Conservation (phyloP, 306 rosid genomes). For the Fagus crenata region DNA sequence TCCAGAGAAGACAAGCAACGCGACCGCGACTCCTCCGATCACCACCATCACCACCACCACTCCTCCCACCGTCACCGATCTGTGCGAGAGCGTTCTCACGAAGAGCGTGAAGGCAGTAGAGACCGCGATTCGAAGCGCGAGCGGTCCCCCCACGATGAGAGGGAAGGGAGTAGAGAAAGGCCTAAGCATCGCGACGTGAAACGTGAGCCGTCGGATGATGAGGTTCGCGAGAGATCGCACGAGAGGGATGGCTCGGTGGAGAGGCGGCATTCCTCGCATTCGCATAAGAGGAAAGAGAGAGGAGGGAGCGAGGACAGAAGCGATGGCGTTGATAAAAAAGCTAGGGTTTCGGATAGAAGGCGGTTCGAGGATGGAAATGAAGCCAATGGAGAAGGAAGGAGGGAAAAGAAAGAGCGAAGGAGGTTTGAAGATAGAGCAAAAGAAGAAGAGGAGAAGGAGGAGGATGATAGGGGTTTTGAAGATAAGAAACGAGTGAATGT, state of each 20-base stretch:
- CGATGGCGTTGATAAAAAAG: conserved; percentile 58
- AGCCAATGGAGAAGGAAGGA: conserved; percentile 38
- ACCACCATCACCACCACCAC: conserved; percentile 30
- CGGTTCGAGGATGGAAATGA: conserved; percentile 38
- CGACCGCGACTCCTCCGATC: conserved; percentile 48
- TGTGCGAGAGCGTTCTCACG: conserved; percentile 49
- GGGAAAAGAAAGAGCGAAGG: conserved; percentile 53
- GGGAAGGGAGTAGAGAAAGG: conserved; percentile 49
- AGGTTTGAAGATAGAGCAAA: conserved; percentile 64
- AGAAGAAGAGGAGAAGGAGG: conserved; percentile 33
- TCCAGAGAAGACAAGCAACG: conserved; percentile 32
- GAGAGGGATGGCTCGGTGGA: conserved; percentile 44
- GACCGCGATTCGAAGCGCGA: conserved; percentile 45
- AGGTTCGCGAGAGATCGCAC: conserved; percentile 26
- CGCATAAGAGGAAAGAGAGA: conserved; percentile 81
- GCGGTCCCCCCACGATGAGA: conserved; percentile 40
- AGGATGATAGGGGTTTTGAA: conserved; percentile 33
- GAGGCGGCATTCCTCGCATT: conserved; percentile 41
- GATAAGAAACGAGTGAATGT: conserved; percentile 21
- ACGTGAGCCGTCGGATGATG: conserved; percentile 32
- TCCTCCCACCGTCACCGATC: conserved; percentile 47
- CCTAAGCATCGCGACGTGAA: conserved; percentile 36
- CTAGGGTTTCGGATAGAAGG: conserved; percentile 54
- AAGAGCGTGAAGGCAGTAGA: conserved; percentile 25
- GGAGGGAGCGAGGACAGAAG: conserved; percentile 53